Base-by-base conservation (phyloP, 208 protist species). In the Sergeia podlipaevii region DNA sequence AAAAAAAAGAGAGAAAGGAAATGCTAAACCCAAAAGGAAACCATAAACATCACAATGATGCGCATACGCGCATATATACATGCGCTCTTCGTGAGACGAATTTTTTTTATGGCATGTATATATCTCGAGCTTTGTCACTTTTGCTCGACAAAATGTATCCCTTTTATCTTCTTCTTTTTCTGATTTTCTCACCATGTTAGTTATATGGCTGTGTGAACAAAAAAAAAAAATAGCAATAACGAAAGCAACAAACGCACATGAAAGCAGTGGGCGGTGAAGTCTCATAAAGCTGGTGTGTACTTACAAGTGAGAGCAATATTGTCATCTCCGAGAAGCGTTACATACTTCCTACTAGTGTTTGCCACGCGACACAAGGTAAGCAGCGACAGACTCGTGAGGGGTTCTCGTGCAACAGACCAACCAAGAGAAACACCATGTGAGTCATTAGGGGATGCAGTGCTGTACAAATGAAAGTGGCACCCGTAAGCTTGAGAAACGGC, bases 381-480 rank as follows among this genome's bases (percentile, higher is more conserved):
- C 8, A 94, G 58, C 3, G 65, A 48, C 4, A 78, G 55, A 1
- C 67, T 47, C 11, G 51, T 64, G 17, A 61, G 11, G 30, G 47
- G 68, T 2, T 32, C 56, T 18, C 15, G 44, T 45, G 64, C 36
- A 17, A 85, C 29, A 6, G 65, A 73, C 81, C 82, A 91, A 30
- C 53, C 79, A 3, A 94, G 74, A 27, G 70, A 65, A n/a, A 70
- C 65, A 1, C 83, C 87, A 62, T 94, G 87, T 2, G 75, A 57
- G 33, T 70, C 72, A 0, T 54, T 44, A 4, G 78, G 53, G 0
- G 63, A 64, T 0, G 52, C 32, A 4, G 76, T 77, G 23, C 57
- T 51, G 62, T 94, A 94, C 17, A 77, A 18, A 38, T 91, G 83
- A 33, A 74, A 68, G 48, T 91, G 87, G 42, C 71, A 86, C 26